A percentile compares a stretch with the other conserved stretches of the same genome.
These are phyloP conservation scores for Streptanthus diversifolius DNA, from an alignment of 345 rosid species.

Conservation along the genomic window DNA sequence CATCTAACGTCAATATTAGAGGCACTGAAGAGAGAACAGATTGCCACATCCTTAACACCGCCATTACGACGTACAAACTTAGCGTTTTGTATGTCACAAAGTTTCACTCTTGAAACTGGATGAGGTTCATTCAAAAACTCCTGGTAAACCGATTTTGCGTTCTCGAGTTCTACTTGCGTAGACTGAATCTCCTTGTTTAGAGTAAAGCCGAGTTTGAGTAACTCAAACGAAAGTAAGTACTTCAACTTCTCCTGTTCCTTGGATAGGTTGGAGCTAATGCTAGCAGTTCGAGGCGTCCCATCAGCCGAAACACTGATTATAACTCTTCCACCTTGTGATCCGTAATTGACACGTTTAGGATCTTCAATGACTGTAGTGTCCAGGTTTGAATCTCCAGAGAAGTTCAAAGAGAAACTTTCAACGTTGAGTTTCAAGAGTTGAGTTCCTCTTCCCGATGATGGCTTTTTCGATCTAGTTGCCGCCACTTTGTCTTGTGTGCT, in stretches of 20 bases:
- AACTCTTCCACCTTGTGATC: conserved; percentile 91
- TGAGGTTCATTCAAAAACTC: conserved; percentile 56
- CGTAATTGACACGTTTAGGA: conserved; percentile 96
- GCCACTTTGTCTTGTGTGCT: conserved; percentile 43
- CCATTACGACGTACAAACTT: conserved; percentile 86
- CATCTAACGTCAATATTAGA: conserved; percentile 76
- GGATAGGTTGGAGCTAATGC: conserved; percentile 46
- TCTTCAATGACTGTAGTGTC: conserved; percentile 69
- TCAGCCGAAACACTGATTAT: conserved; percentile 64
- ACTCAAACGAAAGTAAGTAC: conserved; percentile 67
- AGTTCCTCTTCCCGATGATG: conserved; percentile 71
- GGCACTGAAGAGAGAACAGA: conserved; percentile 91
- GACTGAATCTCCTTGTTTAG: conserved; percentile 83
- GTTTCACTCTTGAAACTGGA: conserved; percentile 49
- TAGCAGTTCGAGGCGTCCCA: conserved; percentile 77
- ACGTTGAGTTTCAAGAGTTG: conserved; percentile 69
- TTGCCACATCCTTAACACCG: conserved; percentile 75
- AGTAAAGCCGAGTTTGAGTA: conserved; percentile 58
- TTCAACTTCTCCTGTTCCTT: conserved; percentile 58
- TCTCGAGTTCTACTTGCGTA: conserved; percentile 80
- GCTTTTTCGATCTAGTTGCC: conserved; percentile 45
- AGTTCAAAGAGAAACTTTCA: conserved; percentile 70
- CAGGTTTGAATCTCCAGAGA: conserved; percentile 59
- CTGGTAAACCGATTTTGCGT: conserved; percentile 73
- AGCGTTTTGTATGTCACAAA: conserved; percentile 79